Conservation (phyloP, 2,329 filamentous ascomycete species). For the Fusarium nurragi region DNA sequence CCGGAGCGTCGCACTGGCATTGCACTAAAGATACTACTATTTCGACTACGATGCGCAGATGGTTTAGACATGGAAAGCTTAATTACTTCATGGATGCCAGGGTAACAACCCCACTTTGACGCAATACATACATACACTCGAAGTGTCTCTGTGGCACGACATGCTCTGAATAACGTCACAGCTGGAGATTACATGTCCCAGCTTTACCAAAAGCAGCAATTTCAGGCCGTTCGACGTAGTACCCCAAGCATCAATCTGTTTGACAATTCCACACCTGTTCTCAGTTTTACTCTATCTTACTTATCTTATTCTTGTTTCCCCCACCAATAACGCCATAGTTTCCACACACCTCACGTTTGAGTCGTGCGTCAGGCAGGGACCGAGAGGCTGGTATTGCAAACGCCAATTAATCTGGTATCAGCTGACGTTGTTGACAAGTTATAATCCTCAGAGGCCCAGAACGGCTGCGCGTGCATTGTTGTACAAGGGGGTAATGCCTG, state of each 20-base stretch:
- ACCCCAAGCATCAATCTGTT: not conserved
- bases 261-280: conserved; percentile 1
- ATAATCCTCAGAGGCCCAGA: conserved; percentile 48
- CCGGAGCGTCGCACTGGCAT: not conserved
- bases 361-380: not conserved
- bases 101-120: conserved; percentile 19
- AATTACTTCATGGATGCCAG: conserved; percentile 4
- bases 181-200: not conserved
- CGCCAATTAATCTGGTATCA: not conserved
- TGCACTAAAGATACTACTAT: not conserved
- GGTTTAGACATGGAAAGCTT: not conserved
- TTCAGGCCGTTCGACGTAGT: not conserved
- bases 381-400: not conserved
- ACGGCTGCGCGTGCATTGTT: conserved; percentile 72
- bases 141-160: conserved; percentile 14
- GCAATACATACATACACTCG: conserved; percentile 12
- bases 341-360: not conserved
- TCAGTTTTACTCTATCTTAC: conserved; percentile 3
- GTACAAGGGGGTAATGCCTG: conserved; percentile 79
- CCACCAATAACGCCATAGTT: conserved; percentile 21
- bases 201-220: conserved; percentile 21
- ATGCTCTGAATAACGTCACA: conserved; percentile 30
- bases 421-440: not conserved
- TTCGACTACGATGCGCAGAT: not conserved
- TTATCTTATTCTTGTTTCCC: conserved; percentile 1